Conservation (phyloP, 441 rosid species). For the Arabidopsis hybrid region DNA sequence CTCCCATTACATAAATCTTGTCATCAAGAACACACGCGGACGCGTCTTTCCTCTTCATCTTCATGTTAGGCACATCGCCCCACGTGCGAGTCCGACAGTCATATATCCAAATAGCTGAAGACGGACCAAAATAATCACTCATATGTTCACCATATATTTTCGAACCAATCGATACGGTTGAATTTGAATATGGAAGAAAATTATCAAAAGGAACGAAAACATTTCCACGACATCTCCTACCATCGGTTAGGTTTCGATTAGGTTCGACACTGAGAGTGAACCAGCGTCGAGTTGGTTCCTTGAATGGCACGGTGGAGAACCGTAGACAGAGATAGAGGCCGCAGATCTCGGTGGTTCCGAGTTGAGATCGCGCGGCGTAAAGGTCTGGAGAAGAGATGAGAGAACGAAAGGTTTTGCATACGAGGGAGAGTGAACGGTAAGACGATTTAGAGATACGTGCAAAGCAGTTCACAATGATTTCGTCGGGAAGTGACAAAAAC, state of each 20-base stretch:
- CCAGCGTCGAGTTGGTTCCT: not conserved
- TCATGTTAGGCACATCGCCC: not conserved
- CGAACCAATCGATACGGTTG: not conserved
- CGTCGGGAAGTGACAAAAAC: not conserved
- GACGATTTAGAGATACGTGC: not conserved
- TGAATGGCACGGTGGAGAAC: not conserved
- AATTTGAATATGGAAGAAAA: not conserved
- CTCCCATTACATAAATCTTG: conserved; percentile 7
- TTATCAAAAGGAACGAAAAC: not conserved
- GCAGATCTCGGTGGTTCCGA: not conserved
- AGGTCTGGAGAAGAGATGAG: not conserved
- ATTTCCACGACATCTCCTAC: not conserved
- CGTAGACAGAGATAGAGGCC: not conserved
- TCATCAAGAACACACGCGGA: not conserved
- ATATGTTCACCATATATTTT: not conserved
- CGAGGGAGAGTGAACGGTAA: conserved; percentile 2
- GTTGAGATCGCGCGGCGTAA: not conserved
- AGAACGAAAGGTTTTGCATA: not conserved
- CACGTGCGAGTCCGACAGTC: not conserved
- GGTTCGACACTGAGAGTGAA: not conserved
- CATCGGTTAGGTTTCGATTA: not conserved
- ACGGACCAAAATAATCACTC: not conserved
- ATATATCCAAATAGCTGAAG: not conserved
- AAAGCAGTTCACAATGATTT: not conserved
- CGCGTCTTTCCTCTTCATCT: not conserved